Evolutionary conservation across 2,329 filamentous ascomycete species (phyloP), one percentile per base, ranked within the genome.

Genomic region (Fusarium stilboides): DNA sequence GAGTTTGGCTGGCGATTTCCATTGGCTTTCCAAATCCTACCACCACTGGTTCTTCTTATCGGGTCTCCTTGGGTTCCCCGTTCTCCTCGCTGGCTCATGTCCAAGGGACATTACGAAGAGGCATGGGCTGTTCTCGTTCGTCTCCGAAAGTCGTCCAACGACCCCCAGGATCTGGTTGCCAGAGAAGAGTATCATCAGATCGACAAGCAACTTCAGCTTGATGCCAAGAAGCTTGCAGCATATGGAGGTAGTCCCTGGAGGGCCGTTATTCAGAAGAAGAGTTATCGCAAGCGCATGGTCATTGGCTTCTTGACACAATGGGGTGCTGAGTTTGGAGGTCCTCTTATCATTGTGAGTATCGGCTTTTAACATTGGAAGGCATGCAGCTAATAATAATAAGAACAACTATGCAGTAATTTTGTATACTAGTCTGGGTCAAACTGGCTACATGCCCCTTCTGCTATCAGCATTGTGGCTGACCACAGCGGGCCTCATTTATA

Each of bases 301-400:
- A 84, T 86, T 42, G 84, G 83, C 0, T 86, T 86, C 62, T 74
- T 86, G 36, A 86, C 83, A 0, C 84, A 86, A 66, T 86, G 83
- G 83, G 84, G 84, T 22, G 83, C 84, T 3, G 83, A 86, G 54
- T 86, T 86, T 69, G 83, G 80, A n/a, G 84, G 84, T 0, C 83
- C 83, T 13, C 76, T 86, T 1, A 83, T 86, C 17, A 86, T 86
- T 56, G 83, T 84, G 57, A 73, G 82, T 79, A 0, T 4, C 0
- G 4, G 0, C 2, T 4, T 2, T 13, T 4, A 1, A 0, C 0
- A 7, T 1, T 0, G 5, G 3, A 2, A 1, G 3, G 17, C 1
- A 15, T 12, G 1, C 5, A 2, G 9, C 49, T 68, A 10, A 68
- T 44, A 1, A 0, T 1, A 0, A 0, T 6, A 26, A 84, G 82